Base-by-base conservation (phyloP, 768 basidiomycete species). In the Trametes cinnabarina region DNA sequence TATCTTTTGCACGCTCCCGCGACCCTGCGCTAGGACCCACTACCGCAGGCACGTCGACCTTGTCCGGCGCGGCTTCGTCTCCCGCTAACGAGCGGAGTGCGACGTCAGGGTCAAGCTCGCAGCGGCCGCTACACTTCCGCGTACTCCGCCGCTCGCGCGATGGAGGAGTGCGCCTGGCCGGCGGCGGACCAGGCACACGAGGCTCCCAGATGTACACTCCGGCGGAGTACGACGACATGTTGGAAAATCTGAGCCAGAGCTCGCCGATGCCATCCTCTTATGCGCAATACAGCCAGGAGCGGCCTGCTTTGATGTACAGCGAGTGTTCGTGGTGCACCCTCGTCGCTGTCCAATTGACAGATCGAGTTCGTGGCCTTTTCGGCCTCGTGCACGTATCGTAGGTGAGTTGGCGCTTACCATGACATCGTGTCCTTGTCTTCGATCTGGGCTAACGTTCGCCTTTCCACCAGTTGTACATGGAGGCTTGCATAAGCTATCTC, bases 101-200 rank as follows among this genome's bases (percentile, higher is more conserved):
- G n/a, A 22, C 35, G 22, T 28, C 47, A 2, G 19, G 40, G 2
- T 22, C 55, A 1, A 34, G 47, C 17, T 32, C 28, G 47, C 37
- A 40, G 37, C 26, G 58, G n/a, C 39, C 23, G 17, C 20, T 32
- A 10, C 39, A 54, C 43, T 25, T 54, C 44, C 47, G 52, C 34
- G 37, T 28, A 26, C 25, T 51, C 3, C 42, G 57, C 25, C 20
- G 53, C 2, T 49, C 52, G 23, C 52, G 32, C 8, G 60, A 57
- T 19, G 60, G 50, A 6, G 55, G 60, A 10, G 40, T 57, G n/a
- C 60, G 54, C 11, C 32, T 56, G 9, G 60, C 60, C 3, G 60
- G 60, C 7, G 55, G 60, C 23, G 50, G 39, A 10, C 32, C 44
- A 4, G 47, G 42, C 0, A 34, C 30, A 1, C 28, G 20, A 30